phyloP scores from a whole-genome alignment of 306 rosid genomes.

The Vicia villosa region DNA sequence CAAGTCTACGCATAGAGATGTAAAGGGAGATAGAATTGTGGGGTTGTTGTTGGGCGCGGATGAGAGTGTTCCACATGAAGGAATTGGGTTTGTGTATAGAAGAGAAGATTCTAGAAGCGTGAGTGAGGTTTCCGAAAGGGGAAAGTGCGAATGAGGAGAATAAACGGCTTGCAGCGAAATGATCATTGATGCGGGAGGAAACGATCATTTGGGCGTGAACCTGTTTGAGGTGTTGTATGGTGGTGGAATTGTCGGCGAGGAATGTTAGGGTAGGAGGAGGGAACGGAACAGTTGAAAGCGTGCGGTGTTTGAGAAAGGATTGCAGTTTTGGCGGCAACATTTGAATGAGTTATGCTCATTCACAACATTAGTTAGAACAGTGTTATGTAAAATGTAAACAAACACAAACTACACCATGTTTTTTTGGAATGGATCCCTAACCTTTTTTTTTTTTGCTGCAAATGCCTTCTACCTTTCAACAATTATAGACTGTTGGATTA shows the following conservation, averaged over 20 bases:
- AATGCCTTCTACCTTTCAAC: too few species aligned
- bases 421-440: too few species aligned
- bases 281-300: background rate
- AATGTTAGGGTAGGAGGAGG: conserved; percentile 27
- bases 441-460: too few species aligned
- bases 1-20: conserved; percentile 39
- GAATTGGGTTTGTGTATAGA: conserved; percentile 37
- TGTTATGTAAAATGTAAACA: too few species aligned
- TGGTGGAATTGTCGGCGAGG: conserved; percentile 43
- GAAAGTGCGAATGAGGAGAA: conserved; percentile 47
- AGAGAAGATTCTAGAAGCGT: conserved; percentile 43
- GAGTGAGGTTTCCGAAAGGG: conserved; percentile 33
- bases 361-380: too few species aligned
- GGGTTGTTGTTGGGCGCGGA: conserved; percentile 47
- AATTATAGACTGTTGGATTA: too few species aligned
- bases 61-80: conserved; percentile 57
- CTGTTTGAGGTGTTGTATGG: conserved; percentile 43
- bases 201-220: conserved; percentile 49
- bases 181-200: conserved; percentile 41
- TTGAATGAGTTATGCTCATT: background rate
- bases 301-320: background rate
- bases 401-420: too few species aligned
- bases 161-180: conserved; percentile 47
- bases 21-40: conserved; percentile 35
- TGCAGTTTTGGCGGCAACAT: conserved; percentile 46